Percentiles rank a stretch among this genome's conserved stretches.
phyloP scores from a whole-genome alignment of 2,329 filamentous ascomycete genomes.

The Talaromyces sp. region DNA sequence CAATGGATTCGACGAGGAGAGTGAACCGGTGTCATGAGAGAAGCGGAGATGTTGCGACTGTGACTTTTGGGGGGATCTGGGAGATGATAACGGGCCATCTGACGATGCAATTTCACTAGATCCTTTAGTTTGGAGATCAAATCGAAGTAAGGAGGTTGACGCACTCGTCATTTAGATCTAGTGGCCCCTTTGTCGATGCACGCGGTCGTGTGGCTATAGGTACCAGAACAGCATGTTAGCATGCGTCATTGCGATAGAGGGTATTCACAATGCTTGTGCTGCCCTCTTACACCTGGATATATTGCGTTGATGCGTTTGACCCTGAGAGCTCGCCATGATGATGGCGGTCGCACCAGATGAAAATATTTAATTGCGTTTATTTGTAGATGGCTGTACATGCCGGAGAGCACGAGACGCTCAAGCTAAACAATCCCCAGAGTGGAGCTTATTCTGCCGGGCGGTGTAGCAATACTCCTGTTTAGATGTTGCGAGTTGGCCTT shows the following conservation, averaged over 20 bases:
- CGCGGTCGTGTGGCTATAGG: constrained; percentile 37
- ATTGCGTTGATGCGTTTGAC: constrained; percentile 31
- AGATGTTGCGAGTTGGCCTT: constrained; percentile 27
- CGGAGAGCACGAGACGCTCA: neutral
- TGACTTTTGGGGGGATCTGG: constrained; percentile 17
- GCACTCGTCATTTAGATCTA: constrained; percentile 68
- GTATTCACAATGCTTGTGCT: neutral
- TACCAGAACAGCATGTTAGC: constrained; percentile 9
- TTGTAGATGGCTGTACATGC: neutral
- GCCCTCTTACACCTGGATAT: constrained; percentile 31
- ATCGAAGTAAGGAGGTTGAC: constrained; percentile 24
- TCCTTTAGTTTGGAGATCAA: constrained; percentile 15
- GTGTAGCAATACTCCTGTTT: constrained; percentile 19
- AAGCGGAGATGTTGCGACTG: constrained; percentile 15
- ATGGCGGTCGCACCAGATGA: neutral
- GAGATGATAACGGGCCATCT: constrained; percentile 14
- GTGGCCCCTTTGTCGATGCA: constrained; percentile 66
- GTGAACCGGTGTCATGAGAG: constrained; percentile 21
- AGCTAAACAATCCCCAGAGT: neutral
- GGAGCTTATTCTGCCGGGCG: constrained; percentile 25
- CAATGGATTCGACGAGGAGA: constrained; percentile 30
- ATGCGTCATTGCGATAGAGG: neutral
- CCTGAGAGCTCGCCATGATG: constrained; percentile 21
- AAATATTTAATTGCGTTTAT: neutral
- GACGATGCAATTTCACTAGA: constrained; percentile 24